Evolutionary conservation across 2,329 filamentous ascomycete species (phyloP), one percentile per base, ranked within the genome.

Genomic region (Microcera coccophila): DNA sequence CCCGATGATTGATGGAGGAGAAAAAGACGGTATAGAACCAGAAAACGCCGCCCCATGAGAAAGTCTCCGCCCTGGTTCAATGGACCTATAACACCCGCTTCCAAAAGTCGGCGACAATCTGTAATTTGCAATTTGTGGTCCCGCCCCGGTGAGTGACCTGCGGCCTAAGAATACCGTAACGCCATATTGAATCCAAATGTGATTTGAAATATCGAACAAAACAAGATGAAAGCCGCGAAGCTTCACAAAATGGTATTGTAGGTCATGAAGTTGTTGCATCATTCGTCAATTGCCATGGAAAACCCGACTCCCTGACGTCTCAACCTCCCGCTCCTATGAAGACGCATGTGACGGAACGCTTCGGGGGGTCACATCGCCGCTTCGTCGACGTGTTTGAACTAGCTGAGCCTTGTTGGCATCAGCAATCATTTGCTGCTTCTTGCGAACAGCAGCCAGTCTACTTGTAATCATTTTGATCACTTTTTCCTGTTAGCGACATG

Each of bases 401-500:
- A 72, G 65, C 45, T 71, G 69, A 35, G 64, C 64, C 51, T 44
- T 63, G 24, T 74, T 76, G 38, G 76, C 76, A 44, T 78, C 78
- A 14, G 74, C 76, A 59, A 84, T 83, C 60, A 79, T 72, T 35
- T 72, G 74, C 57, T 78, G 72, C 67, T 82, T 83, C 64, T 79
- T 80, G 41, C 74, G 75, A 37, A 84, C 75, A 16, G 71, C 69
- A 16, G 65, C 58, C 3, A 84, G 70, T 44, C 81, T 73, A n/a
- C 66, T 64, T 18, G 69, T 73, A 49, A 83, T 78, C 79, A 84
- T 83, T 41, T 73, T 66, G 45, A 83, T 79, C 72, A 84, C 80
- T 82, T 34, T 3, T 11, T 11, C 17, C 19, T 42, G 53, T 69
- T 50, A 65, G 55, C 18, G 16, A 35, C 22, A n/a, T 10, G 4